phyloP scores from a whole-genome alignment of 176 grass and related monocot species.

The Paspalum notatum region DNA sequence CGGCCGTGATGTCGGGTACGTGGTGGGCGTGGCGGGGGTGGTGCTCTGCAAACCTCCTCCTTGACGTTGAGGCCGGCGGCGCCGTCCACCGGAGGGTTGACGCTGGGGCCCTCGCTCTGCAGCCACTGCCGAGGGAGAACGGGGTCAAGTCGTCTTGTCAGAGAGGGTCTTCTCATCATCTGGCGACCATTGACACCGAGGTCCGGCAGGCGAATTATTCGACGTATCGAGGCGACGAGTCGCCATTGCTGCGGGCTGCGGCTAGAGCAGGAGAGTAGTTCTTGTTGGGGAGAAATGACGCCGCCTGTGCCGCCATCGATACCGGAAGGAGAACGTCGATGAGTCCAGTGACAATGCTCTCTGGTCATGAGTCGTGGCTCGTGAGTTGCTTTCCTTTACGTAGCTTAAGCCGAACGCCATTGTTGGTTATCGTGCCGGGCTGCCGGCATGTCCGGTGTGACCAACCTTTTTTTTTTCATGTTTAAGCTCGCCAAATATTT shows the following conservation, averaged over 20 bases:
- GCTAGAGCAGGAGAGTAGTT: not conserved
- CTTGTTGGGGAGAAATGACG: constrained; percentile 25
- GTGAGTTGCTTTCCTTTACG: not conserved
- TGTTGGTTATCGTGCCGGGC: not conserved
- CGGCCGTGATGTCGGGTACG: constrained; percentile 48
- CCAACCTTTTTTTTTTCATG: no score
- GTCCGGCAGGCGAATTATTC: not conserved
- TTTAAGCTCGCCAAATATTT: no score
- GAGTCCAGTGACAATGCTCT: not conserved
- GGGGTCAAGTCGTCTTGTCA: not conserved
- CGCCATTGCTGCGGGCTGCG: constrained; percentile 21
- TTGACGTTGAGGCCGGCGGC: constrained; percentile 45
- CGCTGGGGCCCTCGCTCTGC: not conserved
- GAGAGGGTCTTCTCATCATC: not conserved
- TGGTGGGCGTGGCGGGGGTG: constrained; percentile 47
- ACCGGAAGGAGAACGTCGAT: not conserved
- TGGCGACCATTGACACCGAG: not conserved
- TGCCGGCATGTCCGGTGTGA: no score
- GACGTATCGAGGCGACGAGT: not conserved
- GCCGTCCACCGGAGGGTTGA: not conserved
- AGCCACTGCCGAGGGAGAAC: constrained; percentile 38
- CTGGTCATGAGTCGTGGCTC: no score
- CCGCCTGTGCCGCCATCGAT: constrained; percentile 46
- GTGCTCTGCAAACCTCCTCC: constrained; percentile 57
- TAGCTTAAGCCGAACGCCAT: not conserved